Base-by-base conservation (phyloP, 257 asterid species). In the Nicotiana knightiana region DNA sequence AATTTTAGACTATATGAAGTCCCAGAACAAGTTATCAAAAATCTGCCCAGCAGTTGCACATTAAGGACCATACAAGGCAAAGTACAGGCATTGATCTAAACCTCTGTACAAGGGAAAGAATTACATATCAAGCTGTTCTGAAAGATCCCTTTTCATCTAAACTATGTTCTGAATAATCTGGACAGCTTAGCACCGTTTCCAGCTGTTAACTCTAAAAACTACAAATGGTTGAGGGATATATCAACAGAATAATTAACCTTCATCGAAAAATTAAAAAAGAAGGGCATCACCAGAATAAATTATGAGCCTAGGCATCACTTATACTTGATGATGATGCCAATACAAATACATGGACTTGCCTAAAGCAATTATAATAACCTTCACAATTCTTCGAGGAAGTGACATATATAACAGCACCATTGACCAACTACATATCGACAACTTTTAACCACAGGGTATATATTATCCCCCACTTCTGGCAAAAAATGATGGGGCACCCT, bases 401-500 rank as follows among this genome's bases (percentile, higher is more conserved):
- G 81, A 57, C 54, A 63, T 84, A 82, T 81, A 81, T 82, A 79
- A 35, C 76, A 76, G 75, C 67, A 81, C 83, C 76, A n/a, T 48
- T 76, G 76, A 53, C 76, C 79, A 77, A 77, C 88, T 84, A 83
- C 83, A 81, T 87, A 68, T 81, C 81, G 67, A 80, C 76, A 33
- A 71, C 81, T 85, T 78, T 54, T 83, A 82, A 88, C 85, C 85
- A 87, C 67, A 86, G 81, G 76, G 87, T 51, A 48, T 26, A 35
- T 73, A 28, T 73, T 67, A 68, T 83, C 89, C 88, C 88, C 83
- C 80, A 51, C 84, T 80, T 79, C 54, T 57, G 67, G 87, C 85
- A 81, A 91, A 91, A 90, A 90, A 82, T 81, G 89, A 82, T 3
- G 87, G 89, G 92, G 87, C 80, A 85, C 81, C 87, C 89, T 85